These are phyloP conservation scores for Solanum verrucosum DNA, from an alignment of 257 asterid genomes.

Conservation along the genomic window DNA sequence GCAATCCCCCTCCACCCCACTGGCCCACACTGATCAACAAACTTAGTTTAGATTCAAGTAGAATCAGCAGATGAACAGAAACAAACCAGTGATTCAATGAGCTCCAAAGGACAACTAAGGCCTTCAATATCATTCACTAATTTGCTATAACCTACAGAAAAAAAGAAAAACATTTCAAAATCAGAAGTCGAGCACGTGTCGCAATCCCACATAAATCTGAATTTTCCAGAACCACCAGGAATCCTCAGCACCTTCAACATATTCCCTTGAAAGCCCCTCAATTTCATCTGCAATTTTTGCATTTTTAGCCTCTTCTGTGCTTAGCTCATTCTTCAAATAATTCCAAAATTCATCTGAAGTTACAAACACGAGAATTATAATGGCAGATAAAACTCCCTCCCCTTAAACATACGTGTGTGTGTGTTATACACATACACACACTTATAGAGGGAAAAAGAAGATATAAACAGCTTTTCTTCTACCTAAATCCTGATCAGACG, in stretches of 20 bases:
- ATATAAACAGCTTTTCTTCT: not conserved
- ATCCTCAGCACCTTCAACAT: slow-evolving; percentile 36
- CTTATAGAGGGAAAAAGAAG: not conserved
- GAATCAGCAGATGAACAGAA: not conserved
- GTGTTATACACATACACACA: not conserved
- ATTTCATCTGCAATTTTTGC: slow-evolving; percentile 34
- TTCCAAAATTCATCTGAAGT: slow-evolving; percentile 43
- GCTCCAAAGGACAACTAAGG: slow-evolving; percentile 41
- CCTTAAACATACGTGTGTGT: not conserved
- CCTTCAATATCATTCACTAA: slow-evolving; percentile 58
- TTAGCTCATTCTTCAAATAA: slow-evolving; percentile 43
- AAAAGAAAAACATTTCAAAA: not conserved
- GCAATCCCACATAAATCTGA: not conserved
- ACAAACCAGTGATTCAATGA: slow-evolving; percentile 52
- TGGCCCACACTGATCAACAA: not conserved
- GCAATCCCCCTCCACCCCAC: not conserved
- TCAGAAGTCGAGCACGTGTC: not conserved
- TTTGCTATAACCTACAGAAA: slow-evolving; percentile 29
- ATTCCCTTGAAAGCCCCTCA: slow-evolving; percentile 41
- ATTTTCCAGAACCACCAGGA: not conserved
- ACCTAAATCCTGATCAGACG: slow-evolving; percentile 48
- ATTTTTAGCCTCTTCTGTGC: slow-evolving; percentile 46
- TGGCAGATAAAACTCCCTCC: not conserved
- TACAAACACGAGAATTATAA: not conserved
- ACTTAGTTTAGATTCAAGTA: not conserved